Base-by-base conservation (phyloP, 306 rosid genomes). In the Mimosa bimucronata region DNA sequence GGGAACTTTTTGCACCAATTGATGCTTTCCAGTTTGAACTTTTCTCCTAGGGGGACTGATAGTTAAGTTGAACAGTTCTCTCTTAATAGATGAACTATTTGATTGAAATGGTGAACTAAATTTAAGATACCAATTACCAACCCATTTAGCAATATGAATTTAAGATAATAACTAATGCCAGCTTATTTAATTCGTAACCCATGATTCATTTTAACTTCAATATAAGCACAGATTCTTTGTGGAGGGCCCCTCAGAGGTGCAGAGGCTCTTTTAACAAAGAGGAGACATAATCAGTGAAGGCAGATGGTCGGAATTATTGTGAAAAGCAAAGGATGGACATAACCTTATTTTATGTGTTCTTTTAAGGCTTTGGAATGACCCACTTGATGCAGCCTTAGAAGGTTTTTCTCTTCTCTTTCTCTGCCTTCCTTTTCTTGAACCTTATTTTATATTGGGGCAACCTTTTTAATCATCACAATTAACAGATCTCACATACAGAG, bases 221-320 rank as follows among this genome's bases (percentile, higher is more conserved):
- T 4, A 16, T 48, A 48, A 78, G 60, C 87, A 67, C 12, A 70
- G 2, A 74, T 58, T 79, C 73, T 69, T 69, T 70, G 61, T 58
- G 25, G 23, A 40, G 69, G 69, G 40, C 15, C 45, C 61, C 68
- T 66, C 38, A 38, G 73, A 38, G 77, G 82, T 34, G 46, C 71
- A 60, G 82, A 74, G 41, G 66, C 52, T 71, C 62, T 75, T 81
- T 70, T 30, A 69, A 85, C 84, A 69, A 80, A 65, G 23, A 66
- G 83, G 83, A 78, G 90, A 84, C 88, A 77, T 77, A 81, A 79
- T 87, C 86, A 89, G 82, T 74, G 79, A 83, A 53, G 62, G 74
- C 76, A 79, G 46, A 74, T 86, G 91, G 87, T 65, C 8, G 82
- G 88, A 83, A 83, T 86, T 83, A 81, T 87, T 84, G 61, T 57